These are phyloP conservation scores for Acrocalymma vagum DNA, from an alignment of 2,329 filamentous ascomycete genomes.

Conservation along the genomic window DNA sequence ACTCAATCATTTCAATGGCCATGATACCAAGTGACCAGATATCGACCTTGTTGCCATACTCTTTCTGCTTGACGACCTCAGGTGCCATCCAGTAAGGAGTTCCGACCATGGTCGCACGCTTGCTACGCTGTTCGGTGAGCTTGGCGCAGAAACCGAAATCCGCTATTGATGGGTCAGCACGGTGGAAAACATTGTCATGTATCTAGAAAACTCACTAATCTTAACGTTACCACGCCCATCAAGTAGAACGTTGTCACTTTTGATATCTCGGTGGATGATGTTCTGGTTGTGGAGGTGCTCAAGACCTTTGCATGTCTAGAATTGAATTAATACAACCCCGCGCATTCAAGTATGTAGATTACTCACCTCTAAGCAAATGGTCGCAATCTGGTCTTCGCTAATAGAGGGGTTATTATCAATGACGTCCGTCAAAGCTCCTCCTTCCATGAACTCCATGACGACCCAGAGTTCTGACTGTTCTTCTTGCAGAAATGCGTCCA, in stretches of 20 bases:
- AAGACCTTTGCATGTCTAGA: slow-evolving; percentile 90
- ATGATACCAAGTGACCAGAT: slow-evolving; percentile 99
- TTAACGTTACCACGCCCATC: slow-evolving; percentile 96
- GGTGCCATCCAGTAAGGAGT: slow-evolving; percentile 99
- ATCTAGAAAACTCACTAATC: slow-evolving; percentile 74
- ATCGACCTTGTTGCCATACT: slow-evolving; percentile 97
- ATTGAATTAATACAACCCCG: slow-evolving; percentile 30
- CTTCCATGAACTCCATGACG: slow-evolving; percentile 99
- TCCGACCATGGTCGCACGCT: slow-evolving; percentile 98
- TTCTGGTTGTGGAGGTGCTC: slow-evolving; percentile 94
- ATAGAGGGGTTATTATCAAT: slow-evolving; percentile 98
- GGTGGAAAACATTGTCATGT: not conserved
- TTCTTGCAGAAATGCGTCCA: slow-evolving; percentile 95
- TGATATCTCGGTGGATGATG: slow-evolving; percentile 99
- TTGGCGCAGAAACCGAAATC: slow-evolving; percentile 99
- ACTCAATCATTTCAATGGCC: slow-evolving; percentile 99
- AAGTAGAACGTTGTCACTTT: slow-evolving; percentile 97
- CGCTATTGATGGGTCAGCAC: slow-evolving; percentile 61
- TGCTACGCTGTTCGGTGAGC: slow-evolving; percentile 94
- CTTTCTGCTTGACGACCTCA: slow-evolving; percentile 98
- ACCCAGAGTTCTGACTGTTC: slow-evolving; percentile 98
- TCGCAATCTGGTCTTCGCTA: slow-evolving; percentile 96
- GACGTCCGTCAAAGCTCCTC: slow-evolving; percentile 94
- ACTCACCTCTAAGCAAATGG: slow-evolving; percentile 92
- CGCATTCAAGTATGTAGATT: too few species aligned